Evolutionary conservation across 331 rosid genomes (phyloP).

Genomic region (Rosa hybrid): DNA sequence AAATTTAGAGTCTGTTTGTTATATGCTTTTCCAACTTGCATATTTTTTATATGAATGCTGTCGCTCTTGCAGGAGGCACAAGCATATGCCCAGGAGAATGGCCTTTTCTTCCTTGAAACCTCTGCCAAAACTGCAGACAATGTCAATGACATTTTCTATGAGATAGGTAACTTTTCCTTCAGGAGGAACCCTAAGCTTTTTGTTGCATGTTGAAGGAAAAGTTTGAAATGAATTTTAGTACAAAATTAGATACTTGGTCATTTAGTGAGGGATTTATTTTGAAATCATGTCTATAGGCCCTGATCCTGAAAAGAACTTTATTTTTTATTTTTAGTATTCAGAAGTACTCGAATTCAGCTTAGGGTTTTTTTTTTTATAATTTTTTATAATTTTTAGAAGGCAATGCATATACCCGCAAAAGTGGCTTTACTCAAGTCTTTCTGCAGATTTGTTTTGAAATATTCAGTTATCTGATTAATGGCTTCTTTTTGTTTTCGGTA

Average conservation of each 20-base stretch:
- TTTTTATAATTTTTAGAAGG: background rate
- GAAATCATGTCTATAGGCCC: background rate
- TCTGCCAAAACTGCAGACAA: conserved; percentile 65
- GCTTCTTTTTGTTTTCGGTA: conserved; percentile 6
- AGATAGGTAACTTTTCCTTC: conserved; percentile 44
- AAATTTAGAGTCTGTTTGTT: background rate
- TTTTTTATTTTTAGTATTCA: background rate
- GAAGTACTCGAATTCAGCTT: background rate
- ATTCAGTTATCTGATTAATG: background rate
- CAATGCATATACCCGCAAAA: background rate
- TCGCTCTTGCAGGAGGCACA: conserved; percentile 47
- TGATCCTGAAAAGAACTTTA: background rate
- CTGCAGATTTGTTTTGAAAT: background rate
- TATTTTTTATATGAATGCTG: conserved; percentile 15
- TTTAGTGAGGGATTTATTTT: background rate
- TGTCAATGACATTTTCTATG: conserved; percentile 57
- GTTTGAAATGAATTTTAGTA: background rate
- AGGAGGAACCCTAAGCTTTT: background rate
- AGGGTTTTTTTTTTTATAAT: background rate
- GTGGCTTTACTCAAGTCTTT: background rate
- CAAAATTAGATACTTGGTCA: background rate
- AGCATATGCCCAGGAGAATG: conserved; percentile 60
- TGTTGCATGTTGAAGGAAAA: background rate
- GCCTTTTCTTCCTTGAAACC: conserved; percentile 62
- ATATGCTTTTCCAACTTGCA: background rate